Percentiles rank a stretch among this genome's conserved stretches.
phyloP scores from a whole-genome alignment of 1,284 basidiomycete species.

The Marasmius oreades region DNA sequence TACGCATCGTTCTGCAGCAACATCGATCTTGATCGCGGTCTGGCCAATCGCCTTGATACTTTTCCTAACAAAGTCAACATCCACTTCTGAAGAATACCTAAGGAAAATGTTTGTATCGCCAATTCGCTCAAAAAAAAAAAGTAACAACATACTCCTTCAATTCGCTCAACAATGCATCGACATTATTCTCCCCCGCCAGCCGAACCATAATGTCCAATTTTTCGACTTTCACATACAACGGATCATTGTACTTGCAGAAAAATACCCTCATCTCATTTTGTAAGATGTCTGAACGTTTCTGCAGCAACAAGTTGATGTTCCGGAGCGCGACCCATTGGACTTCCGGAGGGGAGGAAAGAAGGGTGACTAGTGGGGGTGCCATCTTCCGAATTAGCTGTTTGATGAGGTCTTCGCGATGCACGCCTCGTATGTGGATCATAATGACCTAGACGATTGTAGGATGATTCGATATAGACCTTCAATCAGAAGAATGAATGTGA shows the following conservation, averaged over 20 bases:
- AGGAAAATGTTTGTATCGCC: not conserved
- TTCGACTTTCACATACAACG: constrained; percentile 96
- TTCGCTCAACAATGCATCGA: constrained; percentile 92
- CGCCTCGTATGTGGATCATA: constrained; percentile 92
- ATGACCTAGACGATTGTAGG: constrained; percentile 60
- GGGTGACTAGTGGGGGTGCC: constrained; percentile 90
- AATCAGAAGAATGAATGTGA: constrained; percentile 8
- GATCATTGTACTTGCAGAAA: constrained; percentile 99
- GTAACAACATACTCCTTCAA: constrained; percentile 76
- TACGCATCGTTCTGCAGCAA: constrained; percentile 92
- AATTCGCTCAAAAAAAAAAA: not conserved
- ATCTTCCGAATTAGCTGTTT: constrained; percentile 92
- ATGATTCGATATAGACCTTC: constrained; percentile 2
- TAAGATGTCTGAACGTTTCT: constrained; percentile 87
- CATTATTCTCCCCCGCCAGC: constrained; percentile 87
- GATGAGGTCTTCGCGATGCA: constrained; percentile 82
- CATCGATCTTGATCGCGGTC: constrained; percentile 93
- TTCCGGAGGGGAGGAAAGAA: constrained; percentile 75
- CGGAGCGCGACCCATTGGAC: constrained; percentile 97
- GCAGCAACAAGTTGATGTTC: constrained; percentile 95
- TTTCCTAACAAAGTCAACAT: constrained; percentile 96
- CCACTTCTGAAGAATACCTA: constrained; percentile 95
- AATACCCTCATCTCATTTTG: constrained; percentile 97
- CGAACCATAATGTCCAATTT: constrained; percentile 99
- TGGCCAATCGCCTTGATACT: constrained; percentile 95